Conservation (phyloP, 1,139 yeast genomes). For the Protomyces lactucae-debilis region DNA sequence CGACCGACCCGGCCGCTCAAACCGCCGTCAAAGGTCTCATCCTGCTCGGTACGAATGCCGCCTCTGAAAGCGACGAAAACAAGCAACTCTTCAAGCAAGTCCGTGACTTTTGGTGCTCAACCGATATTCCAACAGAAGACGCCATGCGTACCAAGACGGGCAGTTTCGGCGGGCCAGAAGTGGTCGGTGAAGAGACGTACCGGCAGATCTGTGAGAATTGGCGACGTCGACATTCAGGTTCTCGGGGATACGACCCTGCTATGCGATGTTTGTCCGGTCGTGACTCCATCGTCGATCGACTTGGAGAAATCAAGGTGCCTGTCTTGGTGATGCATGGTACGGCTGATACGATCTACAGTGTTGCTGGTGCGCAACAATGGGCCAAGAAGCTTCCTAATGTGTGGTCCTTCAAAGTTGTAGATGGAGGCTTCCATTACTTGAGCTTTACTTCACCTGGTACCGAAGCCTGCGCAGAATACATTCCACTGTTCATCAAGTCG, state of each 20-base stretch:
- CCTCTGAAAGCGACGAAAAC: conserved; percentile 2
- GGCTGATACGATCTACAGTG: conserved; percentile 4
- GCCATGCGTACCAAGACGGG: not conserved
- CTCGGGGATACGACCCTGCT: conserved; percentile 8
- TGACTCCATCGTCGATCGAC: not conserved
- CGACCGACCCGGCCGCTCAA: not conserved
- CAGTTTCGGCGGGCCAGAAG: conserved; percentile 12
- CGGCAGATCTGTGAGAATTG: not conserved
- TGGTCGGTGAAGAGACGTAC: conserved; percentile 3
- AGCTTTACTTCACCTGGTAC: conserved; percentile 13
- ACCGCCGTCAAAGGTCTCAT: conserved; percentile 1
- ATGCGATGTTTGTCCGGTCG: conserved; percentile 5
- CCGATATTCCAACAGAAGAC: not conserved
- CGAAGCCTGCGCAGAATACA: not conserved
- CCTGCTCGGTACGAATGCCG: conserved; percentile 11
- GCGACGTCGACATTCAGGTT: conserved; percentile 6
- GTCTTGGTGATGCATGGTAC: conserved; percentile 14
- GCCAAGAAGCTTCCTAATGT: not conserved
- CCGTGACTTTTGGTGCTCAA: conserved; percentile 13
- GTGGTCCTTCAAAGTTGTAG: conserved; percentile 1
- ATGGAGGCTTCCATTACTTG: conserved; percentile 16
- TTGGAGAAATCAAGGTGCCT: not conserved
- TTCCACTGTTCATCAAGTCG: conserved; percentile 4
- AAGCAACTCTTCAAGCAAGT: not conserved
- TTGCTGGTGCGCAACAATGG: conserved; percentile 4